phyloP scores from a whole-genome alignment of 2,329 filamentous ascomycete species.

The Colletotrichum sp. region DNA sequence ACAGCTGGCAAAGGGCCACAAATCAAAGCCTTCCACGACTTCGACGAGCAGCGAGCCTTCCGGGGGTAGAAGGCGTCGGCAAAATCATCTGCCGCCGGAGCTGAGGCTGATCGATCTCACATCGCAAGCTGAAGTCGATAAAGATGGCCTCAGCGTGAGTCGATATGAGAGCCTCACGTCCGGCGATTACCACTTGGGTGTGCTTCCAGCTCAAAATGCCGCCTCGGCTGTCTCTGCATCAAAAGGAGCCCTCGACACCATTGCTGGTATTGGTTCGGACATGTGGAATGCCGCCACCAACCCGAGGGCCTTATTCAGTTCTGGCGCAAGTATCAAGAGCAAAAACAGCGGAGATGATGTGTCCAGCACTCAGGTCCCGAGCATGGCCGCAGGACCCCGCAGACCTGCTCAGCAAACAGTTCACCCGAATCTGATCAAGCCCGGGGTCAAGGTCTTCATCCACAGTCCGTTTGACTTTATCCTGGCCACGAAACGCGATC shows the following conservation, averaged over 20 bases:
- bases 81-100: slow-evolving; percentile 85
- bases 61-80: slow-evolving; percentile 71
- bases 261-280: slow-evolving; percentile 74
- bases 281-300: slow-evolving; percentile 93
- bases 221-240: slow-evolving; percentile 69
- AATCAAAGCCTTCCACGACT: slow-evolving; percentile 46
- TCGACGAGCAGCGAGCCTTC: slow-evolving; percentile 63
- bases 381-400: slow-evolving; percentile 38
- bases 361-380: slow-evolving; percentile 52
- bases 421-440: slow-evolving; percentile 61
- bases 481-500: slow-evolving; percentile 85
- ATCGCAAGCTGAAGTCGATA: slow-evolving; percentile 86
- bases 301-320: slow-evolving; percentile 85
- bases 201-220: slow-evolving; percentile 76
- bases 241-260: slow-evolving; percentile 76
- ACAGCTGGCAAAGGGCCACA: slow-evolving; percentile 40
- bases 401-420: slow-evolving; percentile 27
- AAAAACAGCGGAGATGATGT: slow-evolving; percentile 64
- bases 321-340: slow-evolving; percentile 77
- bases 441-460: slow-evolving; percentile 80
- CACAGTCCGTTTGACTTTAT: slow-evolving; percentile 97
- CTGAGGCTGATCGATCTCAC: slow-evolving; percentile 88
- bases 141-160: slow-evolving; percentile 84
- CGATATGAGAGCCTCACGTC: slow-evolving; percentile 86
- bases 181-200: slow-evolving; percentile 88